phyloP scores from a whole-genome alignment of 495 filamentous ascomycete genomes.

The Daldinia bambusicola region DNA sequence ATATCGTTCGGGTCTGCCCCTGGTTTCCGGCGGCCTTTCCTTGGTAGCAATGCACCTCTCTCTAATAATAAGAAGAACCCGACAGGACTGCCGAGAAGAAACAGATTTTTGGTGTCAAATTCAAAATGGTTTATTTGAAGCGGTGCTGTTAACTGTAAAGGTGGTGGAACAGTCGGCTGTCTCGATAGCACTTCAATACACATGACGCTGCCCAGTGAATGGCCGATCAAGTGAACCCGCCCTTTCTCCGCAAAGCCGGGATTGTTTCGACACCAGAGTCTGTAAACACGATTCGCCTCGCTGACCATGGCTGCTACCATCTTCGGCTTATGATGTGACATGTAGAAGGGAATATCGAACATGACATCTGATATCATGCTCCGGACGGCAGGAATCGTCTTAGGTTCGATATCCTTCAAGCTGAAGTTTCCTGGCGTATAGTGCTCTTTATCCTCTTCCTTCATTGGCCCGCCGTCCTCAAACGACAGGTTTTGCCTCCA shows the following conservation, averaged over 20 bases:
- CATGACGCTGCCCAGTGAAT: constrained; percentile 94
- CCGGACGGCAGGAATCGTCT: constrained; percentile 88
- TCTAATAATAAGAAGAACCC: constrained; percentile 94
- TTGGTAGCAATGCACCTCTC: constrained; percentile 80
- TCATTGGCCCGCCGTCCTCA: constrained; percentile 72
- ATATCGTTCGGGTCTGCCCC: constrained; percentile 71
- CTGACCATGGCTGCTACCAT: constrained; percentile 90
- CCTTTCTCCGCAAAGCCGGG: constrained; percentile 81
- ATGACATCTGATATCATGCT: constrained; percentile 95
- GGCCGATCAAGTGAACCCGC: constrained; percentile 90
- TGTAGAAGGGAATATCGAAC: constrained; percentile 96
- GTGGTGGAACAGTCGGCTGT: constrained; percentile 75
- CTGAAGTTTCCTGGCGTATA: constrained; percentile 72
- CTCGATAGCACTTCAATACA: constrained; percentile 88
- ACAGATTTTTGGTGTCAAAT: constrained; percentile 89
- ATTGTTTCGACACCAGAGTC: constrained; percentile 93
- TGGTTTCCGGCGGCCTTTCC: constrained; percentile 77
- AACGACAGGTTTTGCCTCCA: constrained; percentile 89
- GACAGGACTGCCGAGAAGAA: constrained; percentile 90
- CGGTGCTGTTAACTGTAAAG: constrained; percentile 61
- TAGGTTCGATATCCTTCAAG: constrained; percentile 89
- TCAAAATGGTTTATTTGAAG: constrained; percentile 74
- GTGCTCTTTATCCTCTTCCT: constrained; percentile 60
- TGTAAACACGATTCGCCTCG: constrained; percentile 93
- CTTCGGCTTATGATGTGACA: constrained; percentile 93